These are phyloP conservation scores for Candida tammaniensis DNA, from an alignment of 805 yeast species.

Conservation along the genomic window DNA sequence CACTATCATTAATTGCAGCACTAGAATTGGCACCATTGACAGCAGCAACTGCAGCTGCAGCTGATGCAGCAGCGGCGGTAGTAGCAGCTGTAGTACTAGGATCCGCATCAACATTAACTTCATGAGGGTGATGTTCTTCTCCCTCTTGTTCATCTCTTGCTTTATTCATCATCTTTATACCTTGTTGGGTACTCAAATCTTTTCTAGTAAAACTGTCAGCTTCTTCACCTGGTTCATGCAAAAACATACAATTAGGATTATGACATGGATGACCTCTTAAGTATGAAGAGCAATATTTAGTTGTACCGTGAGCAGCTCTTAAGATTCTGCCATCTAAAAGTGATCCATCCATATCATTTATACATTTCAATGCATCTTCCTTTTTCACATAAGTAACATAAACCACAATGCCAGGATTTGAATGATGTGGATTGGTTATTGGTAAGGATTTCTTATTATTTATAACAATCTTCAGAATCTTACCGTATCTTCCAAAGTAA, in stretches of 20 bases:
- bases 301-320: constrained; percentile 97
- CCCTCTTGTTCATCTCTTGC: constrained; percentile 20
- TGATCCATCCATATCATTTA: constrained; percentile 88
- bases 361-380: constrained; percentile 94
- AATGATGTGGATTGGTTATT: constrained; percentile 35
- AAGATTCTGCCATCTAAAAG: constrained; percentile 86
- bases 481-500: constrained; percentile 98
- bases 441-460: constrained; percentile 66
- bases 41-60: neutral
- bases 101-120: constrained; percentile 10
- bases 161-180: constrained; percentile 46
- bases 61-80: constrained; percentile 10
- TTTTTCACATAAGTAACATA: constrained; percentile 90
- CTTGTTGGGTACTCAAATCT: constrained; percentile 75
- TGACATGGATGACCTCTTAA: constrained; percentile 95
- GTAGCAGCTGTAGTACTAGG: constrained; percentile 11
- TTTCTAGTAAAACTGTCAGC: constrained; percentile 95
- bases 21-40: neutral
- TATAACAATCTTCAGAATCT: constrained; percentile 88
- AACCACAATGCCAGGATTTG: constrained; percentile 83
- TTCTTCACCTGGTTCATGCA: constrained; percentile 99
- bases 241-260: constrained; percentile 97
- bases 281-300: constrained; percentile 96
- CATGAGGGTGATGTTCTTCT: constrained; percentile 16
- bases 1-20: constrained; percentile 9